These are phyloP conservation scores for Neonectria magnoliae DNA, from an alignment of 2,329 filamentous ascomycete genomes.

Conservation along the genomic window DNA sequence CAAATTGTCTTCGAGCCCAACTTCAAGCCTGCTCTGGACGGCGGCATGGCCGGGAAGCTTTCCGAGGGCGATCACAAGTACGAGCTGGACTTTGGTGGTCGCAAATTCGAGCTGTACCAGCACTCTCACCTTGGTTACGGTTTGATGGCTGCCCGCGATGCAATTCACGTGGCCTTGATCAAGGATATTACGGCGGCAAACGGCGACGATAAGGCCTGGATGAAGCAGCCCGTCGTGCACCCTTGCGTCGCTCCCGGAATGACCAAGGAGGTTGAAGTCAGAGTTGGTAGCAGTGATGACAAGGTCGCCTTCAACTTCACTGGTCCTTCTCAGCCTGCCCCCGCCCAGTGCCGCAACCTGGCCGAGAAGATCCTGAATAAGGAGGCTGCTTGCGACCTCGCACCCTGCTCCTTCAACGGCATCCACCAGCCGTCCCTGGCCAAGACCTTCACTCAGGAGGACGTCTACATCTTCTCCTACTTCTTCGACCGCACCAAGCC, in stretches of 20 bases:
- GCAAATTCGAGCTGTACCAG: constrained; percentile 93
- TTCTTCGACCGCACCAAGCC: constrained; percentile 96
- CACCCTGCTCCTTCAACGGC: constrained; percentile 98
- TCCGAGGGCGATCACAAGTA: constrained; percentile 96
- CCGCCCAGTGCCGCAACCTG: constrained; percentile 88
- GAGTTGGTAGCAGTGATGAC: constrained; percentile 69
- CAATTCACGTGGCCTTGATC: constrained; percentile 81
- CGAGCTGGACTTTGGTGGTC: constrained; percentile 86
- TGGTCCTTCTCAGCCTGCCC: constrained; percentile 77
- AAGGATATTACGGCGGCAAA: constrained; percentile 75
- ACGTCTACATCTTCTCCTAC: constrained; percentile 97
- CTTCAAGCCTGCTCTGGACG: constrained; percentile 76
- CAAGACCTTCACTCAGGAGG: constrained; percentile 91
- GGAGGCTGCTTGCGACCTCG: constrained; percentile 80
- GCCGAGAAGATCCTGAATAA: constrained; percentile 93
- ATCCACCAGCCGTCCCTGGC: constrained; percentile 91
- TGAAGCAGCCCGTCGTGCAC: constrained; percentile 77
- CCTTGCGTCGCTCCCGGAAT: constrained; percentile 88
- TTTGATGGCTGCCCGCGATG: constrained; percentile 91
- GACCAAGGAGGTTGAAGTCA: constrained; percentile 77
- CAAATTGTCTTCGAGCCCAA: constrained; percentile 99
- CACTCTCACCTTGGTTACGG: constrained; percentile 98
- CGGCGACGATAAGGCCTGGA: constrained; percentile 71
- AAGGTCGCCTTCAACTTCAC: constrained; percentile 82
- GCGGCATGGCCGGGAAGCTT: constrained; percentile 87